Evolutionary conservation across 805 yeast genomes (phyloP), one percentile per base, ranked within the genome.

Genomic region (Phaffomyces opuntiae): DNA sequence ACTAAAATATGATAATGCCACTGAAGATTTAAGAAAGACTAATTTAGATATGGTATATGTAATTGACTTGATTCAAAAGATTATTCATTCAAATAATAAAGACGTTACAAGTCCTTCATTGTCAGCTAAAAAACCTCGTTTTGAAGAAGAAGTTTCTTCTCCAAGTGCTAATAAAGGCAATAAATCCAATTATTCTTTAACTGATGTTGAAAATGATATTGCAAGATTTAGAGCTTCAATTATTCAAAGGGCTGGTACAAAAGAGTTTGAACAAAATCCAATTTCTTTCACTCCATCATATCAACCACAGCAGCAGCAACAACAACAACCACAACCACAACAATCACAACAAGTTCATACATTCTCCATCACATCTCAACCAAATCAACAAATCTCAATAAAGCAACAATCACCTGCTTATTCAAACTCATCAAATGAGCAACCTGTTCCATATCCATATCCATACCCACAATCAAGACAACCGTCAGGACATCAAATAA

Each of bases 41-140:
- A 78, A 77, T 53, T 54, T 69, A 44, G 87, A 81, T 52, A 66
- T 77, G 62, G 72, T 79, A 3, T 69, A 69, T 35, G 48, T 80
- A 9, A 53, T 80, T 11, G 85, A 79, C 21, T 55, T 73, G 40
- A 57, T 73, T 36, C 74, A 71, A 43, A 61, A 52, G 27, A 34
- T 61, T 14, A 54, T 46, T 39, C 49, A 34, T 42, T 53, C 43
- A 40, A 58, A 44, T 55, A 33, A 17, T 36, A 21, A 36, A 21
- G 40, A 42, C 6, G 5, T 17, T 4, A 11, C 11, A 39, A 39
- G 32, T 29, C 35, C 43, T 37, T 31, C 47, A 50, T 9, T 40
- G 8, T 11, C 24, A 14, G 35, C 14, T 26, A 7, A 39, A 19
- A 25, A 16, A 33, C 6, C 17, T 12, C 35, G 21, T 38, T 17